phyloP scores from a whole-genome alignment of 768 basidiomycete genomes.

The Pisolithus orientalis region DNA sequence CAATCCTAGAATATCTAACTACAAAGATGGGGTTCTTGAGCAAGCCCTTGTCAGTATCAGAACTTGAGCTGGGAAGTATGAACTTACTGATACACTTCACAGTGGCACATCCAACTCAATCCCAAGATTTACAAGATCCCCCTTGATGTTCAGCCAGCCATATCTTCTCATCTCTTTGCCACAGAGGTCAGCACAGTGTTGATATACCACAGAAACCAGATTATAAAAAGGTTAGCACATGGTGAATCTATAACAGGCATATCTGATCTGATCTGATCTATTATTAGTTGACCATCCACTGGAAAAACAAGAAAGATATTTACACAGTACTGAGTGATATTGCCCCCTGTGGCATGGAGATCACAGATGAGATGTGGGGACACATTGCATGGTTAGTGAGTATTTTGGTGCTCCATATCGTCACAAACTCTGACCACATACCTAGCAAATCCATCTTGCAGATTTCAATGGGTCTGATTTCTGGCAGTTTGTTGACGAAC shows the following conservation, averaged over 20 bases:
- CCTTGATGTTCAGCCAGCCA: background rate
- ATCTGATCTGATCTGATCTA: background rate
- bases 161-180: background rate
- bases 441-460: background rate
- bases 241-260: background rate
- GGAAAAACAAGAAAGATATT: background rate
- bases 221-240: background rate
- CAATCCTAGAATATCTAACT: background rate
- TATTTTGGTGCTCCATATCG: background rate
- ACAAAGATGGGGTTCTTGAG: background rate
- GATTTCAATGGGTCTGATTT: background rate
- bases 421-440: background rate
- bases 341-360: background rate
- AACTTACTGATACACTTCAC: background rate
- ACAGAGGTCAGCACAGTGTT: background rate
- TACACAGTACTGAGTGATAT: background rate
- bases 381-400: background rate
- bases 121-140: background rate
- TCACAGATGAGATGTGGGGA: background rate
- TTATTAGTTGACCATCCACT: background rate
- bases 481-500: background rate
- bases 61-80: background rate
- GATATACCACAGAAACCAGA: background rate
- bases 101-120: background rate
- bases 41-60: background rate